Evolutionary conservation across 139 green algal species (phyloP).

Genomic region (Nannochloris sp.): DNA sequence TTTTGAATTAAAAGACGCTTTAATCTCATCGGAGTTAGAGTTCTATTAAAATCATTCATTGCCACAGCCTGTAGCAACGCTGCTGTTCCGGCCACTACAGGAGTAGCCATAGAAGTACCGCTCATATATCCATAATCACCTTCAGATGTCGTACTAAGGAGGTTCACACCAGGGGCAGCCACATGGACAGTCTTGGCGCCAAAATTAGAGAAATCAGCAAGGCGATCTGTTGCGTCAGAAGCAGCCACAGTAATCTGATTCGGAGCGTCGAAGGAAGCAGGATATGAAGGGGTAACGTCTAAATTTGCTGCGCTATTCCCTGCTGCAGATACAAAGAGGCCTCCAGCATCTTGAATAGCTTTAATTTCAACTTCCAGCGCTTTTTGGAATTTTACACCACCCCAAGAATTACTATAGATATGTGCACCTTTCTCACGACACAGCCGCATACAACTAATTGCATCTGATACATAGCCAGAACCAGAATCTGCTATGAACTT

Average conservation of each 20-base stretch:
- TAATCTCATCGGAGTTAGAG: constrained; percentile 7
- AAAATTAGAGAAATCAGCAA: constrained; percentile 22
- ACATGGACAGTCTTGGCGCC: constrained; percentile 19
- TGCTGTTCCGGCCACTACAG: constrained; percentile 47
- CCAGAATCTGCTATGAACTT: constrained; percentile 29
- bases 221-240: background rate
- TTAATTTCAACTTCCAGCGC: constrained; percentile 24
- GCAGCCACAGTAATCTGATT: constrained; percentile 31
- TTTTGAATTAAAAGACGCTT: background rate
- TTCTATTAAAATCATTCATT: background rate
- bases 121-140: constrained; percentile 22
- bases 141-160: constrained; percentile 19
- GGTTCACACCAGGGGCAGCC: constrained; percentile 18
- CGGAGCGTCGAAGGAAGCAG: constrained; percentile 13
- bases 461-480: constrained; percentile 26
- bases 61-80: constrained; percentile 46
- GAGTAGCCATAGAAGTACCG: constrained; percentile 88
- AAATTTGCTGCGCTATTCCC: constrained; percentile 18
- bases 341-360: background rate
- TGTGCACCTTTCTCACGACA: constrained; percentile 23
- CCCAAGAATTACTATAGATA: constrained; percentile 38
- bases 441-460: constrained; percentile 29
- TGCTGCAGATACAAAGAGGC: constrained; percentile 33
- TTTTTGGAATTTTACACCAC: constrained; percentile 15
- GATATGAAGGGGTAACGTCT: constrained; percentile 25